These are phyloP conservation scores for Penicillium parvum DNA, from an alignment of 495 filamentous ascomycete species.

Conservation along the genomic window DNA sequence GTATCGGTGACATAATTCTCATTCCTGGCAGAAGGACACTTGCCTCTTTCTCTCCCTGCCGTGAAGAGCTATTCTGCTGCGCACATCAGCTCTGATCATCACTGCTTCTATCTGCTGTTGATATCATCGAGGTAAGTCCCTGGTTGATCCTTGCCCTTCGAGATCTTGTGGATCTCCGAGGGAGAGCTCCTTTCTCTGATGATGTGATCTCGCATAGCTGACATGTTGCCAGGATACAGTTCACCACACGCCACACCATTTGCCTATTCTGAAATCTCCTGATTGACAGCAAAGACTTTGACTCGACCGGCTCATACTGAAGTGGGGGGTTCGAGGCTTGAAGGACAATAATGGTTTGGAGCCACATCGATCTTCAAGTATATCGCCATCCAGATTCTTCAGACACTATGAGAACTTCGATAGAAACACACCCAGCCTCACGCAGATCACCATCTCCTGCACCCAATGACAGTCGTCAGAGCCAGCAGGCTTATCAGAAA, in stretches of 20 bases:
- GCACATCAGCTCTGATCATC: not conserved
- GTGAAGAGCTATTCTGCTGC: not conserved
- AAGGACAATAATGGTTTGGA: conserved; percentile 32
- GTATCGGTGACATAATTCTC: conserved; percentile 23
- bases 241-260: not conserved
- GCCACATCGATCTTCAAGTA: conserved; percentile 38
- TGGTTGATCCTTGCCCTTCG: conserved; percentile 1
- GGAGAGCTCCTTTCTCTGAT: conserved; percentile 1
- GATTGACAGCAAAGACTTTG: not conserved
- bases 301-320: no score
- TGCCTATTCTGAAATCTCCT: not conserved
- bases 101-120: not conserved
- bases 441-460: conserved; percentile 22
- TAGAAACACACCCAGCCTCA: conserved; percentile 25
- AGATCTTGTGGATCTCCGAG: conserved; percentile 3
- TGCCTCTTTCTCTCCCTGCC: conserved; percentile 4
- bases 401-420: conserved; percentile 22
- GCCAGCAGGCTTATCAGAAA: conserved; percentile 14
- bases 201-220: conserved; percentile 23
- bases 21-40: conserved; percentile 16
- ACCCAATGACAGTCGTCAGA: conserved; percentile 19
- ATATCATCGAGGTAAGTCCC: not conserved
- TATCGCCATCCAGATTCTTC: conserved; percentile 30
- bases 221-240: conserved; percentile 23
- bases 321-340: not conserved